Evolutionary conservation across 371 early-diverging fungal species (phyloP), one percentile per base, ranked within the genome.

Genomic region (Mucor indicus): DNA sequence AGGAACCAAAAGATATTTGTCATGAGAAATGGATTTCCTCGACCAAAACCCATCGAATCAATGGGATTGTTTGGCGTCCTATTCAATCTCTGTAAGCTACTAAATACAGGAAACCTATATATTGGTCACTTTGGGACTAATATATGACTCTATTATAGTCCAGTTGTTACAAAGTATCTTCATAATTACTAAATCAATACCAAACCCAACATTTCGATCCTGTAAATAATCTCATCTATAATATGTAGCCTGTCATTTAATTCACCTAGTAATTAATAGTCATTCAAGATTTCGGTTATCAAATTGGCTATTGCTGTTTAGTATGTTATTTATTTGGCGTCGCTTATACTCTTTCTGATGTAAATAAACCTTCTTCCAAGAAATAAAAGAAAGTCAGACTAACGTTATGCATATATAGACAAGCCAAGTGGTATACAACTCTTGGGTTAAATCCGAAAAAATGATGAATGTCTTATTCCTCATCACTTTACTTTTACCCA

Each of bases 331-430:
- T 53, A 9, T 53, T 53, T 36, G 54, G 54, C 11, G 40, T 53
- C n/a, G 54, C 54, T 16, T 53, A 53, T 21, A 39, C 54, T 12
- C 20, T 53, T 13, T 46, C 50, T 24, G 50, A 49, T 39, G 40
- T 40, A 41, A 24, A 17, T 16, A 23, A 19, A 1, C 19, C 1
- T n/a, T 27, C 9, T 22, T 39, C 3, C 2, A 23, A 39, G 9
- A 8, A 9, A 22, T 16, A 39, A 13, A 23, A 23, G 2, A 6
- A 1, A 25, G 25, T 25, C n/a, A n/a, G 9, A 4, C 5, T 19
- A 43, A 15, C 16, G 1, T 31, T 43, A 24, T 38, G 16, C 29
- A 27, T 7, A 2, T 24, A 24, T 42, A 41, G 50, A 50, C 42
- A 17, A 50, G 50, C 13, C 25, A 27, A 41, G 24, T 50, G 16